These are phyloP conservation scores for Aspergillus japonicus DNA, from an alignment of 2,329 filamentous ascomycete genomes.

Conservation along the genomic window DNA sequence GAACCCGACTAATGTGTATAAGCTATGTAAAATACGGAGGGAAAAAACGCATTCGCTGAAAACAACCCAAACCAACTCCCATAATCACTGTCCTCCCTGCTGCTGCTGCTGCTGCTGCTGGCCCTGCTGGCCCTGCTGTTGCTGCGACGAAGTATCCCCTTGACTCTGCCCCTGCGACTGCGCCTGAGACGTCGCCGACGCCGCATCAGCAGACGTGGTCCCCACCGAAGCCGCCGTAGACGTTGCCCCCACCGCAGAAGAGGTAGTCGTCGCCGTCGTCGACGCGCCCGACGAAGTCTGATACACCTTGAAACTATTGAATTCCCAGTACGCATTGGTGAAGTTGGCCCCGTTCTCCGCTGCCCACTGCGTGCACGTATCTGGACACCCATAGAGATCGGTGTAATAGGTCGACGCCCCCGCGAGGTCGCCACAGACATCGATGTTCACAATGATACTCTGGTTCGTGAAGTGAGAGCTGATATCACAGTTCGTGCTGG, in stretches of 20 bases:
- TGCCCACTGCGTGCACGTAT: slow-evolving; percentile 58
- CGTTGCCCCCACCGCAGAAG: too few relatives aligned
- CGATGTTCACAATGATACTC: slow-evolving; percentile 66
- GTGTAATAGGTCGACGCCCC: slow-evolving; percentile 35
- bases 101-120: too few relatives aligned
- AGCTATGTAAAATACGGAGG: too few relatives aligned
- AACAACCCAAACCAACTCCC: too few relatives aligned
- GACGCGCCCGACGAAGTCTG: slow-evolving; percentile 25
- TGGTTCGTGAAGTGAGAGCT: slow-evolving; percentile 61
- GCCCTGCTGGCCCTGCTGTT: too few relatives aligned
- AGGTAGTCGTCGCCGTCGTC: neutral
- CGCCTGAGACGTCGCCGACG: neutral
- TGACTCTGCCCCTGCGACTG: neutral
- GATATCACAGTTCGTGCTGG: slow-evolving; percentile 61
- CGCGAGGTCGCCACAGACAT: slow-evolving; percentile 61
- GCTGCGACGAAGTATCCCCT: neutral
- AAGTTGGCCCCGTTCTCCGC: slow-evolving; percentile 58
- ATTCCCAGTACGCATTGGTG: slow-evolving; percentile 64
- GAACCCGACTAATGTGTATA: too few relatives aligned
- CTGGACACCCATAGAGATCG: slow-evolving; percentile 44
- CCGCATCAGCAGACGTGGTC: neutral
- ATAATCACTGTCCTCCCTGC: too few relatives aligned
- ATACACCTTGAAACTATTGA: slow-evolving; percentile 61
- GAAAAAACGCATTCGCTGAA: too few relatives aligned
- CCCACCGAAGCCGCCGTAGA: neutral